Evolutionary conservation across 2,329 filamentous ascomycete genomes (phyloP).

Genomic region (Hypoxylon sp.): DNA sequence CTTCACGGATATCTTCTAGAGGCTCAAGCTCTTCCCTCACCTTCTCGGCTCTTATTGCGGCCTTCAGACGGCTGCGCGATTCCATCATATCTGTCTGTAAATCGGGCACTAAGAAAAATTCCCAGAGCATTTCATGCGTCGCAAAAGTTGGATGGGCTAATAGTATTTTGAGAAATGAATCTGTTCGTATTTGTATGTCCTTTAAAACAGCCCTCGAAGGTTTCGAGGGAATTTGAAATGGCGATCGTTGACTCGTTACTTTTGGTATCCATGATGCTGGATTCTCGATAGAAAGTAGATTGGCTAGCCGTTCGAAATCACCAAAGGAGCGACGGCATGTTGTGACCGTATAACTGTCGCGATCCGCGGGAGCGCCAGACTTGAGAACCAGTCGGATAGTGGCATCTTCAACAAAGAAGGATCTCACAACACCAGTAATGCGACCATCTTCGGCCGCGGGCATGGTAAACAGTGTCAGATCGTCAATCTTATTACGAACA

Average conservation of each 20-base stretch:
- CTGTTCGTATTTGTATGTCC: constrained; percentile 87
- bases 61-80: constrained; percentile 88
- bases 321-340: constrained; percentile 89
- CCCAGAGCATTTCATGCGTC: constrained; percentile 98
- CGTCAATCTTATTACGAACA: constrained; percentile 95
- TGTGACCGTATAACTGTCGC: constrained; percentile 90
- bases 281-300: constrained; percentile 87
- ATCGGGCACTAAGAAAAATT: constrained; percentile 97
- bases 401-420: constrained; percentile 97
- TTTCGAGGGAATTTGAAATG: constrained; percentile 93
- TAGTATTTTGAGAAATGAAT: constrained; percentile 89
- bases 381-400: constrained; percentile 94
- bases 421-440: constrained; percentile 92
- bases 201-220: constrained; percentile 89
- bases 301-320: constrained; percentile 92
- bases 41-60: constrained; percentile 84
- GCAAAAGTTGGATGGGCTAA: constrained; percentile 92
- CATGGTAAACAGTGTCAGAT: constrained; percentile 86
- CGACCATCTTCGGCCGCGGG: constrained; percentile 80
- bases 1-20: constrained; percentile 85
- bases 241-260: constrained; percentile 82
- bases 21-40: constrained; percentile 92
- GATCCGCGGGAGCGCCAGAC: constrained; percentile 87
- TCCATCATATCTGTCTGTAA: constrained; percentile 92
- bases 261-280: constrained; percentile 95